Evolutionary conservation across 345 rosid genomes (phyloP), one percentile per base, ranked within the genome.

Genomic region (Barbarea vulgaris): DNA sequence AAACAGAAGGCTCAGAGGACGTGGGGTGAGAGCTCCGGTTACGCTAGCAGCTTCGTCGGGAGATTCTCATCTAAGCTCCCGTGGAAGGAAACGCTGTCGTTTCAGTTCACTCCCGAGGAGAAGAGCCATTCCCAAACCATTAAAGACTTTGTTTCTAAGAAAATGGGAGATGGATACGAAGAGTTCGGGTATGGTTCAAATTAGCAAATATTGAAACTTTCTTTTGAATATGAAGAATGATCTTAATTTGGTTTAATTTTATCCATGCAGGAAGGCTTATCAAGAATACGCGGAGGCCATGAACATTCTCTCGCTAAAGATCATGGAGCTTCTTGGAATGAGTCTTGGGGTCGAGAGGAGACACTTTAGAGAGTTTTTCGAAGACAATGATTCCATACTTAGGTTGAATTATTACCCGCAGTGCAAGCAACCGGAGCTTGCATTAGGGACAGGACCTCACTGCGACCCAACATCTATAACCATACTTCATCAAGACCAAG

Each of bases 381-480:
- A 88, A 81, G 92, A 86, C 48, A 84, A 83, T 0, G 73, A 68
- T n/a, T 87, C 93, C 3, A 87, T 92, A 22, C 77, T 90, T 83
- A 72, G 97, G 70, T 81, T 88, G 44, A 92, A 92, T 59, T 77
- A 70, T 21, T 92, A 92, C 47, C 96, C 97, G 0, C 79, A 83
- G 2, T 93, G 98, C 89, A 66, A 78, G 13, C 83, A 83, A 52
- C 67, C 86, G 2, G 80, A 77, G 9, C 85, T 83, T 47, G 78
- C 89, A n/a, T 75, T 93, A 27, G 98, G 98, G 55, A 93, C 98
- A 9, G 98, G 98, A 22, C 96, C 98, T 77, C 98, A 93, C 68
- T 80, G 81, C 24, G 98, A 93, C 81, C 94, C 98, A 24, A 86
- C 84, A 28, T 85, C 98, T 60, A 34, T 93, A 24, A 90, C 98